Percentiles rank a stretch among this genome's conserved stretches.
phyloP scores from a whole-genome alignment of 2,329 filamentous ascomycete genomes.

The Colletotrichum trifolii region DNA sequence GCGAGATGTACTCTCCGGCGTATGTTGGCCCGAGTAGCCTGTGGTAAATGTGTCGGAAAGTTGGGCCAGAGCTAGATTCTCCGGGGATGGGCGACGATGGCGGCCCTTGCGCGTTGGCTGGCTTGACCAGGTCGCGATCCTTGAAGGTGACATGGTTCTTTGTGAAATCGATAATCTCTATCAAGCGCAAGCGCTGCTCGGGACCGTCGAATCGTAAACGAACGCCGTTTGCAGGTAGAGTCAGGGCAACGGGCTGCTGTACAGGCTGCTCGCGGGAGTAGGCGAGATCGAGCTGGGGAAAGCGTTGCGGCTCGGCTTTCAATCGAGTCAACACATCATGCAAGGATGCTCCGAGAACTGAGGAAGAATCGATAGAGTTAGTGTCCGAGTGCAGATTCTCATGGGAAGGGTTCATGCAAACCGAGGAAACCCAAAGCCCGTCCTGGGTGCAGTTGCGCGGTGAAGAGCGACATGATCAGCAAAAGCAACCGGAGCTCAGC shows the following conservation, averaged over 20 bases:
- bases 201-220: slow-evolving; percentile 93
- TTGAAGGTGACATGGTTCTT: slow-evolving; percentile 87
- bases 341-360: slow-evolving; percentile 89
- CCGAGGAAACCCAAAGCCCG: slow-evolving; percentile 72
- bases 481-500: slow-evolving; percentile 20
- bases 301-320: slow-evolving; percentile 86
- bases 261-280: slow-evolving; percentile 84
- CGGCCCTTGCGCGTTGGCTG: slow-evolving; percentile 51
- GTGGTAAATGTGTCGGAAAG: slow-evolving; percentile 91
- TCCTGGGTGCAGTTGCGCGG: slow-evolving; percentile 73
- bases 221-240: slow-evolving; percentile 85
- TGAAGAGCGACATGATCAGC: slow-evolving; percentile 60
- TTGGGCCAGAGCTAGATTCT: slow-evolving; percentile 68
- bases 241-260: slow-evolving; percentile 77
- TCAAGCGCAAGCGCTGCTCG: slow-evolving; percentile 89
- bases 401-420: slow-evolving; percentile 39
- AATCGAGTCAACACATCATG: slow-evolving; percentile 89
- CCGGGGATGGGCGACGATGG: slow-evolving; percentile 44
- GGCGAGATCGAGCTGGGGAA: slow-evolving; percentile 83
- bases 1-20: slow-evolving; percentile 88
- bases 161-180: slow-evolving; percentile 91
- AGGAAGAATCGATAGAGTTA: slow-evolving; percentile 37
- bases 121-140: slow-evolving; percentile 80
- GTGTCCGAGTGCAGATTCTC: slow-evolving; percentile 34
- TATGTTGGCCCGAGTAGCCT: slow-evolving; percentile 94